These are phyloP conservation scores for Psilocybe cyanescens DNA, from an alignment of 768 basidiomycete species.

Conservation along the genomic window DNA sequence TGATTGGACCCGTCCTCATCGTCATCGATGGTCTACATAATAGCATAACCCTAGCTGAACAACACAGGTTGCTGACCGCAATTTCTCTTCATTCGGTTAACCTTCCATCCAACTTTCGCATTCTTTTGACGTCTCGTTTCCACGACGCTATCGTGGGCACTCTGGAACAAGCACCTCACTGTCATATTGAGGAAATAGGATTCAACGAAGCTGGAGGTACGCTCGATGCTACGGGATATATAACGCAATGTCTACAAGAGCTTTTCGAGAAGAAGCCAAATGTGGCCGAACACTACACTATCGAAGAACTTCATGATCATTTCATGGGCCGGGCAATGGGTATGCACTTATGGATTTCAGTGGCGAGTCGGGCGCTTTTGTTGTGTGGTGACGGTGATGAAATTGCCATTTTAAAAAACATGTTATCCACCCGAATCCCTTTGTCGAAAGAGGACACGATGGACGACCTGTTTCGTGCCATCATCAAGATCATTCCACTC, in stretches of 20 bases:
- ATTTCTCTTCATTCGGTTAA: background rate
- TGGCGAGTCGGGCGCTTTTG: background rate
- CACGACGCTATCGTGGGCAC: background rate
- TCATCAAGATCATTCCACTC: background rate
- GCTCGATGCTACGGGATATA: background rate
- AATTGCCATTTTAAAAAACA: background rate
- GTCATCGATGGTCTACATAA: constrained; percentile 5
- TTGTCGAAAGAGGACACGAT: constrained; percentile 3
- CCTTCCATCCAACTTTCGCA: constrained; percentile 11
- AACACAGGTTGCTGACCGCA: background rate
- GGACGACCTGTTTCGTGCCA: background rate
- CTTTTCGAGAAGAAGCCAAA: constrained; percentile 1
- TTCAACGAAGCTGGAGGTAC: background rate
- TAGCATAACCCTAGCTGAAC: background rate
- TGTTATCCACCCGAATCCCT: background rate
- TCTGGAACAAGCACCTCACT: background rate
- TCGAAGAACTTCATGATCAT: background rate
- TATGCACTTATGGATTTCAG: background rate
- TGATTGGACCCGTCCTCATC: constrained; percentile 6
- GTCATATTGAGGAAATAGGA: background rate
- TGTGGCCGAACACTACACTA: background rate
- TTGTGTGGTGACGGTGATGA: background rate
- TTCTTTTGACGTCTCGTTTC: background rate
- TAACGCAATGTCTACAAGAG: background rate
- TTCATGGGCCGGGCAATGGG: background rate